These are phyloP conservation scores for Crithidia acanthocephali DNA, from an alignment of 208 protist genomes.

Conservation along the genomic window DNA sequence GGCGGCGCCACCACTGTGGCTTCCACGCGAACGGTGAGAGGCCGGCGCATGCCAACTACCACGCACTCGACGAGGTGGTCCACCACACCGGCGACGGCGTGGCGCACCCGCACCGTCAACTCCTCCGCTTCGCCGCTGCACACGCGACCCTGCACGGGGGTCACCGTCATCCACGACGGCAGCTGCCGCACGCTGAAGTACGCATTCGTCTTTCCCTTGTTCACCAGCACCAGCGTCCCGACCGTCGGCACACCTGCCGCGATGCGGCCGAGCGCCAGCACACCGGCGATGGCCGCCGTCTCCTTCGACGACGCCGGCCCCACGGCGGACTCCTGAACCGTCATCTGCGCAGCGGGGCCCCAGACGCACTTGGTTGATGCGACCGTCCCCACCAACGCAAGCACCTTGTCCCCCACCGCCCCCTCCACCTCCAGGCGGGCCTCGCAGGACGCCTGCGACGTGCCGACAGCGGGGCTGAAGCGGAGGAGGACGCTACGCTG, in stretches of 20 bases:
- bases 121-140: slow-evolving; percentile 71
- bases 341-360: slow-evolving; percentile 25
- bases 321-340: slow-evolving; percentile 1
- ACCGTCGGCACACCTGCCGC: slow-evolving; percentile 61
- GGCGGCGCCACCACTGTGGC: slow-evolving; percentile 74
- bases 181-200: slow-evolving; percentile 79
- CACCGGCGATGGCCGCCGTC: slow-evolving; percentile 31
- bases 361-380: slow-evolving; percentile 67
- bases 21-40: slow-evolving; percentile 66
- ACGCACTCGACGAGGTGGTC: slow-evolving; percentile 51
- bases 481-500: slow-evolving; percentile 59
- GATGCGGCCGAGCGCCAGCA: slow-evolving; percentile 76
- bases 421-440: slow-evolving; percentile 78
- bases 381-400: slow-evolving; percentile 72
- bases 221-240: slow-evolving; percentile 58
- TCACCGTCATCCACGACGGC: slow-evolving; percentile 70
- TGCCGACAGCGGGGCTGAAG: slow-evolving; percentile 70
- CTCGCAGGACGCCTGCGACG: slow-evolving; percentile 42
- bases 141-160: slow-evolving; percentile 70
- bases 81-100: slow-evolving; percentile 39
- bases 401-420: slow-evolving; percentile 57
- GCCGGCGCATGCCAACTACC: slow-evolving; percentile 83
- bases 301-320: slow-evolving; percentile 8
- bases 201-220: slow-evolving; percentile 65
- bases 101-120: slow-evolving; percentile 59